These are phyloP conservation scores for Tylopilus sp. DNA, from an alignment of 768 basidiomycete genomes.

Conservation along the genomic window DNA sequence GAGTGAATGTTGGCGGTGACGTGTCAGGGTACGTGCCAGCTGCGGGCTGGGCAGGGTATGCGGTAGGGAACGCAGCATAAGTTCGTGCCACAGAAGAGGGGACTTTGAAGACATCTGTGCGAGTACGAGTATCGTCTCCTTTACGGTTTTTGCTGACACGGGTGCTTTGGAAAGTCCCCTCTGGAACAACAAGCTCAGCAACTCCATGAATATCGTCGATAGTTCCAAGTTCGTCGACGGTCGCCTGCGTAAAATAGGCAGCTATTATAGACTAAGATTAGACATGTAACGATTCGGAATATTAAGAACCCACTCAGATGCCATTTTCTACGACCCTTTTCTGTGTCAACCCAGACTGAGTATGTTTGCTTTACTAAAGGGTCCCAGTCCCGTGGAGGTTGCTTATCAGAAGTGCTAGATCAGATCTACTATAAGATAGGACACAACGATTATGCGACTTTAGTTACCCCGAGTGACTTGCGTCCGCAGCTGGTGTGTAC, in stretches of 20 bases:
- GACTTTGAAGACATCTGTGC: conserved; percentile 31
- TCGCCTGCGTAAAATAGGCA: conserved; percentile 79
- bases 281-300: neutral
- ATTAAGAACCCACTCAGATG: conserved; percentile 61
- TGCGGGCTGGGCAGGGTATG: conserved; percentile 28
- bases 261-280: conserved; percentile 43
- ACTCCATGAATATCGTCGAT: conserved; percentile 65
- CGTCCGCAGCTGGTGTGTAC: conserved; percentile 48
- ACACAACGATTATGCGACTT: neutral
- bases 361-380: conserved; percentile 81
- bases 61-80: conserved; percentile 41
- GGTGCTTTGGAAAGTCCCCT: conserved; percentile 68
- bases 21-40: conserved; percentile 24
- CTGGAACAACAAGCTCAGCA: conserved; percentile 59
- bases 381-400: conserved; percentile 60
- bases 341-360: conserved; percentile 70
- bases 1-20: conserved; percentile 19
- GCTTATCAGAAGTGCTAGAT: conserved; percentile 41
- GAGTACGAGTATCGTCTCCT: conserved; percentile 37
- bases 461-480: conserved; percentile 41
- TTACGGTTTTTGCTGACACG: conserved; percentile 50
- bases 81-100: conserved; percentile 35
- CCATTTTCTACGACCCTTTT: conserved; percentile 71
- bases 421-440: conserved; percentile 5
- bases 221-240: conserved; percentile 65